These are phyloP conservation scores for Raddia distichophylla DNA, from an alignment of 176 grass and related monocot species.

Conservation along the genomic window DNA sequence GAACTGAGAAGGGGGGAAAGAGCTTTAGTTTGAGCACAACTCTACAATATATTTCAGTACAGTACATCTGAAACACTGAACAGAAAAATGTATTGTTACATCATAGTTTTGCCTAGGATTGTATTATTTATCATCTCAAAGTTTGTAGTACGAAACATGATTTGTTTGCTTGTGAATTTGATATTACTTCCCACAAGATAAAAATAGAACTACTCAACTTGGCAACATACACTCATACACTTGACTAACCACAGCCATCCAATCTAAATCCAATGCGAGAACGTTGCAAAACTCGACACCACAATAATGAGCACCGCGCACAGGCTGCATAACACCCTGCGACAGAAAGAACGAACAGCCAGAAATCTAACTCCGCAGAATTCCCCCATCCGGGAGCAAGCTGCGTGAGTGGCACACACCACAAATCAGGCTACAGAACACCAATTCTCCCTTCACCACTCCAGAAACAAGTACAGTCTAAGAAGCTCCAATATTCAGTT, in stretches of 20 bases:
- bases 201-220: background rate
- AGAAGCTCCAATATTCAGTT: background rate
- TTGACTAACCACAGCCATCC: too few species aligned
- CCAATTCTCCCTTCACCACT: background rate
- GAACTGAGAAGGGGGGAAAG: conserved; percentile 59
- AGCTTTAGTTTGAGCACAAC: conserved; percentile 22
- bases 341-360: conserved; percentile 3
- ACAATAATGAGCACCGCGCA: too few species aligned
- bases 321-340: background rate
- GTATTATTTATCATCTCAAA: background rate
- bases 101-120: background rate
- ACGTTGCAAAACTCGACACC: background rate
- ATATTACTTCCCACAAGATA: background rate
- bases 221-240: background rate
- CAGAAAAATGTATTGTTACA: background rate
- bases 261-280: background rate
- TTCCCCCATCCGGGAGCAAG: background rate
- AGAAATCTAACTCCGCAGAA: conserved; percentile 7
- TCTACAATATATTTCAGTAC: conserved; percentile 12
- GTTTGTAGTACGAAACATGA: background rate
- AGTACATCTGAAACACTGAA: background rate
- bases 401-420: background rate
- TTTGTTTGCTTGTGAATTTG: background rate
- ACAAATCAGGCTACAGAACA: background rate
- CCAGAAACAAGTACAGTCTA: background rate